Percentiles rank a stretch among this genome's conserved stretches.
Conservation (phyloP, 2,329 filamentous ascomycete genomes). For the Triangularia setosa region DNA sequence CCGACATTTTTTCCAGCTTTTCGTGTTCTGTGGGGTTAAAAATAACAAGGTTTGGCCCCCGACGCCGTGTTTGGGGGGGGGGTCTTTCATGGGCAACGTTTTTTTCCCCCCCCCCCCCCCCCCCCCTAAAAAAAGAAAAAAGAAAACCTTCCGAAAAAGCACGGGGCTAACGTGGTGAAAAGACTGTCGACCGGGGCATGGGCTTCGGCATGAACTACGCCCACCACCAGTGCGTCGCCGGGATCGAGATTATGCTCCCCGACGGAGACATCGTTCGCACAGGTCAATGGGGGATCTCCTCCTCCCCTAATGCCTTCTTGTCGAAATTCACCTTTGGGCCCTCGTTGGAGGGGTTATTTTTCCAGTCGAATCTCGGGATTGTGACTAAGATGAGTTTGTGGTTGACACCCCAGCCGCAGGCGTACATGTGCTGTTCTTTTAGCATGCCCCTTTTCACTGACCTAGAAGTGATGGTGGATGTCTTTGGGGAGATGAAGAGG, state of each 20-base stretch:
- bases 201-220: conserved; percentile 35
- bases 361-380: conserved; percentile 51
- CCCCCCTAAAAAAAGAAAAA: too few relatives aligned
- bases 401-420: conserved; percentile 39
- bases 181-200: conserved; percentile 39
- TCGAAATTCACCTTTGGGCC: conserved; percentile 40
- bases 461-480: conserved; percentile 41
- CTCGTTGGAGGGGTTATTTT: conserved; percentile 45
- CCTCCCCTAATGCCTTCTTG: conserved; percentile 37
- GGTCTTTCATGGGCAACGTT: conserved; percentile 46
- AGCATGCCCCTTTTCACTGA: conserved; percentile 44
- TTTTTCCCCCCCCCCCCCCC: conserved; percentile 16
- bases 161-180: background rate
- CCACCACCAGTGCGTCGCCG: conserved; percentile 21
- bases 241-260: conserved; percentile 30
- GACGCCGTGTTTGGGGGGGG: conserved; percentile 47
- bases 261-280: conserved; percentile 29
- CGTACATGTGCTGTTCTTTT: conserved; percentile 45
- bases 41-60: conserved; percentile 44
- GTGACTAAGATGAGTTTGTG: conserved; percentile 53
- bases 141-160: too few relatives aligned
- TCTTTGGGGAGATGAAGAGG: conserved; percentile 41
- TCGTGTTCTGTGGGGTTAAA: too few relatives aligned
- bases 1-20: too few relatives aligned
- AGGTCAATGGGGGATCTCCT: conserved; percentile 32